Evolutionary conservation across 106 monocot genomes (phyloP).

Genomic region (Gastrodia elata): DNA sequence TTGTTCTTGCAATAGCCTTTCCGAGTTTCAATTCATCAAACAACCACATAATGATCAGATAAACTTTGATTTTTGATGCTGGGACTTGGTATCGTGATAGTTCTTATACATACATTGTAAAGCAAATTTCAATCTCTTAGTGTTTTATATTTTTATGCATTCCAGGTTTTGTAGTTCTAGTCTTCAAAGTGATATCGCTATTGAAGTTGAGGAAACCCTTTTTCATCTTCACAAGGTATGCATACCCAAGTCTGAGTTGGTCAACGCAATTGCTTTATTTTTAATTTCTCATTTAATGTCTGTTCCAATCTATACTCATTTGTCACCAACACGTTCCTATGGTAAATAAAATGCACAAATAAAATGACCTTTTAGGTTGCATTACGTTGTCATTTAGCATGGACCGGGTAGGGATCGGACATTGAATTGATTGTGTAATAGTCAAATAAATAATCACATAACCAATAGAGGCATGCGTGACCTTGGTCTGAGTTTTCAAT

Average conservation of each 20-base stretch:
- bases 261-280: not conserved
- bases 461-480: not conserved
- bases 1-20: not conserved
- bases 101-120: not conserved
- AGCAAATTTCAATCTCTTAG: not conserved
- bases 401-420: not conserved
- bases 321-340: not conserved
- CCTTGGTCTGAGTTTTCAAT: not conserved
- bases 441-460: not conserved
- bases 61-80: not conserved
- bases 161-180: slow-evolving; percentile 20
- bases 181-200: slow-evolving; percentile 31
- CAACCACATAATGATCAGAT: not conserved
- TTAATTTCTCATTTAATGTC: not conserved
- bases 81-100: not conserved
- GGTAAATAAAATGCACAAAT: not conserved
- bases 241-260: not conserved
- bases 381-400: not conserved
- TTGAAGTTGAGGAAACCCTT: slow-evolving; percentile 27
- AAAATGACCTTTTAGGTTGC: not conserved
- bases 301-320: not conserved
- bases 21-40: not conserved
- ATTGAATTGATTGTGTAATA: not conserved
- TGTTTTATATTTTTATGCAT: slow-evolving; percentile 1
- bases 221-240: slow-evolving; percentile 44